phyloP scores from a whole-genome alignment of 306 rosid species.

The Cucumis sativus region DNA sequence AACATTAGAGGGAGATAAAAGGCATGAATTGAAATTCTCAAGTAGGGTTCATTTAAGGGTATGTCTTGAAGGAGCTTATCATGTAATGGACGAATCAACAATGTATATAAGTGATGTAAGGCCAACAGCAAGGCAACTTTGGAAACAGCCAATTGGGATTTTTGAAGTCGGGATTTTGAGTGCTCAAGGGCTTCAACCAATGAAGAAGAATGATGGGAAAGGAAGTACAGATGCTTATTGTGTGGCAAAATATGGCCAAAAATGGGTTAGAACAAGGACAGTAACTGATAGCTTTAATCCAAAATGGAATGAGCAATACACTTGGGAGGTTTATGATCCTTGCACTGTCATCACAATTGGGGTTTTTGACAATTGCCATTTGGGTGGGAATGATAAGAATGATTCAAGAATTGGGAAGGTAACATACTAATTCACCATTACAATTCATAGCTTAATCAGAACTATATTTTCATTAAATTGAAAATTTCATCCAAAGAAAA shows the following conservation, averaged over 20 bases:
- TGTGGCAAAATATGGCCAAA: constrained; percentile 70
- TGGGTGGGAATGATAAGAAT: constrained; percentile 29
- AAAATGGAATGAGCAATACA: constrained; percentile 60
- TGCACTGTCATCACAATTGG: constrained; percentile 58
- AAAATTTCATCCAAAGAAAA: too few species aligned
- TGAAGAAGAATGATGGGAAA: constrained; percentile 51
- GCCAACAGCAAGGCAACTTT: constrained; percentile 63
- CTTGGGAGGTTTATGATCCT: constrained; percentile 60
- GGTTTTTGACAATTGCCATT: constrained; percentile 69
- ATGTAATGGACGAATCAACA: constrained; percentile 70
- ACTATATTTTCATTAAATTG: too few species aligned
- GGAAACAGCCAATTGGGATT: constrained; percentile 82
- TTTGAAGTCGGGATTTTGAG: constrained; percentile 82
- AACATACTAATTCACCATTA: too few species aligned
- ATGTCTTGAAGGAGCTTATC: constrained; percentile 79
- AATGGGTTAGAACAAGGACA: constrained; percentile 81
- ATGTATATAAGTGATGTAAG: constrained; percentile 71
- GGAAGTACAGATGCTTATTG: constrained; percentile 59
- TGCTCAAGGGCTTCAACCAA: constrained; percentile 63
- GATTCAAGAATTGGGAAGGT: constrained; percentile 57
- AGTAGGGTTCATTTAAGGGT: constrained; percentile 44
- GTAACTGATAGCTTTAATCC: constrained; percentile 43
- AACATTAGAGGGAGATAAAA: constrained; percentile 49
- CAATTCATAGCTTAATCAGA: too few species aligned
- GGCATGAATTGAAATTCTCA: constrained; percentile 56